phyloP scores from a whole-genome alignment of 2,329 filamentous ascomycete species.

The Aspergillus pseudoglaucus region DNA sequence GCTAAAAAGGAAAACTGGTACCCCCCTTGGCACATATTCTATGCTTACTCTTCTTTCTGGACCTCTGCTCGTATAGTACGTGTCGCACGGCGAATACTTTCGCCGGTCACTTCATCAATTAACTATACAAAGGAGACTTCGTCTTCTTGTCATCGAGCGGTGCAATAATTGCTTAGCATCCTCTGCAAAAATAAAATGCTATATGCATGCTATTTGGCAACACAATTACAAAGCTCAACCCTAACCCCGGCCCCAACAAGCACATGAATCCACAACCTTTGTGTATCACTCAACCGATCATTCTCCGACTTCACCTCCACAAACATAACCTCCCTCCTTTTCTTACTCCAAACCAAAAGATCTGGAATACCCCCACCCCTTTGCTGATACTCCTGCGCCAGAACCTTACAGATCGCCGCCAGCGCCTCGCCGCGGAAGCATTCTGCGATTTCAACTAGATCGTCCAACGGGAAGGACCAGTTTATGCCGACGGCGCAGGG shows the following conservation, averaged over 20 bases:
- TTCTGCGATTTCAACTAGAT: conserved; percentile 68
- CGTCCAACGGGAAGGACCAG: conserved; percentile 76
- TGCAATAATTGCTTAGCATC: too few species aligned
- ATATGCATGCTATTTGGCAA: too few species aligned
- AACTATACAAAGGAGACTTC: too few species aligned
- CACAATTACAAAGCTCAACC: conserved; percentile 71
- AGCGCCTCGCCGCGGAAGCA: conserved; percentile 78
- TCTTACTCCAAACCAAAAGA: conserved; percentile 74
- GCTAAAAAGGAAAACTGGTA: too few species aligned
- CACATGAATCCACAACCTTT: conserved; percentile 94
- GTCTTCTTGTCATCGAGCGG: too few species aligned
- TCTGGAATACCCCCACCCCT: conserved; percentile 86
- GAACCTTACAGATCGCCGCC: conserved; percentile 79
- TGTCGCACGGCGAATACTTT: too few species aligned
- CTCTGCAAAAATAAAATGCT: too few species aligned
- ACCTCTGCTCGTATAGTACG: too few species aligned
- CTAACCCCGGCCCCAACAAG: conserved; percentile 74
- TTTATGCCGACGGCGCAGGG: conserved; percentile 89
- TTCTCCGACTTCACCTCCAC: conserved; percentile 77
- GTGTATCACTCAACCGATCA: conserved; percentile 90
- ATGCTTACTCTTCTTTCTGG: too few species aligned
- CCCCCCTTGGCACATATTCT: too few species aligned
- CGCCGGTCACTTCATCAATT: too few species aligned
- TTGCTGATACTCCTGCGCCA: conserved; percentile 89
- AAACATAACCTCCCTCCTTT: conserved; percentile 63